A percentile compares a stretch with the other conserved stretches of the same genome.
Evolutionary conservation across 2,329 filamentous ascomycete genomes (phyloP).

Genomic region (Cladosporium velox): DNA sequence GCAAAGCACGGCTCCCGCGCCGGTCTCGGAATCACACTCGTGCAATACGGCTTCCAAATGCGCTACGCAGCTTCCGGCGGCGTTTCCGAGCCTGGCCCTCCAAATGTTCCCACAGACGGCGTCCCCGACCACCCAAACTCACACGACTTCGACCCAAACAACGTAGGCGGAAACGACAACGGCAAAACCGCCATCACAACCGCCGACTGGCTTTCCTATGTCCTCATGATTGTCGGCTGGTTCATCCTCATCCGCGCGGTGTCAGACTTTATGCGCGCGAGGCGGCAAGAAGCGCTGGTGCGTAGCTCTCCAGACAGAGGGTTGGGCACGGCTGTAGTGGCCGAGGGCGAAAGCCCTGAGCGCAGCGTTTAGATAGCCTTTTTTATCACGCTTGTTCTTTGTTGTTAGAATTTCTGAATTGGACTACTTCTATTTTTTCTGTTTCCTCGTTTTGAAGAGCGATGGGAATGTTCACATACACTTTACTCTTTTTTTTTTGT

Average conservation of each 20-base stretch:
- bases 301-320: slow-evolving; percentile 90
- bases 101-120: slow-evolving; percentile 44
- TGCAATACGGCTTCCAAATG: slow-evolving; percentile 97
- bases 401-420: background rate
- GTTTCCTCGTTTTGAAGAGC: background rate
- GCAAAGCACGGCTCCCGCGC: slow-evolving; percentile 96
- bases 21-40: slow-evolving; percentile 89
- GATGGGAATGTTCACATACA: background rate
- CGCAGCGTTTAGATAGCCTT: slow-evolving; percentile 47
- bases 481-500: background rate
- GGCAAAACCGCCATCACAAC: slow-evolving; percentile 60
- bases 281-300: slow-evolving; percentile 89
- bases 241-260: slow-evolving; percentile 95
- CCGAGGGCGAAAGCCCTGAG: slow-evolving; percentile 78
- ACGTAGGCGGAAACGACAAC: slow-evolving; percentile 53
- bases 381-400: background rate
- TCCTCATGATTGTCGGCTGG: slow-evolving; percentile 96
- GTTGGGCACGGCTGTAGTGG: slow-evolving; percentile 80
- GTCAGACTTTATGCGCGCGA: slow-evolving; percentile 82
- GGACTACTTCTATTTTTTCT: background rate
- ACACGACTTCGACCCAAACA: slow-evolving; percentile 79
- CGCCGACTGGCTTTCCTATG: slow-evolving; percentile 86
- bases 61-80: slow-evolving; percentile 54
- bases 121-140: slow-evolving; percentile 81
- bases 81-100: slow-evolving; percentile 26